Percentiles rank a stretch among this genome's conserved stretches.
Evolutionary conservation across 768 basidiomycete genomes (phyloP).

Genomic region (Hygrocybe coccinea): DNA sequence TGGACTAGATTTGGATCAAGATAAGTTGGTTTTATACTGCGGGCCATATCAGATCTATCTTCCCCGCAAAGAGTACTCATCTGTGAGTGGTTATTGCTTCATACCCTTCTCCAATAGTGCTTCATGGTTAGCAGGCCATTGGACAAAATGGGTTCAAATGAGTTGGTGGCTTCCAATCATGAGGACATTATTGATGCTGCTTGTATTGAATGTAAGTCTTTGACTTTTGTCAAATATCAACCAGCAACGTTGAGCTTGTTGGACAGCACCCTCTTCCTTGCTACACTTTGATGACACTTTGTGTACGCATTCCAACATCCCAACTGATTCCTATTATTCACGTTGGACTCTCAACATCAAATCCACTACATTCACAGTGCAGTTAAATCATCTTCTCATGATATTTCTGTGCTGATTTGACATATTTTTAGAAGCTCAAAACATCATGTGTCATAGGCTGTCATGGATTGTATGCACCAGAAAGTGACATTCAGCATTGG

Average conservation of each 20-base stretch:
- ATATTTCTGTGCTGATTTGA: not conserved
- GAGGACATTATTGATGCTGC: not conserved
- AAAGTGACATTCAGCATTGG: not conserved
- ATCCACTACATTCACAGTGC: not conserved
- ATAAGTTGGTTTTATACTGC: no score
- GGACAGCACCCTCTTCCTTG: no score
- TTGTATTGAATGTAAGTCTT: no score
- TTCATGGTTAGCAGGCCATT: no score
- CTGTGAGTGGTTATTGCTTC: not conserved
- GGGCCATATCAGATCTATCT: not conserved
- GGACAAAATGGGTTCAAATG: no score
- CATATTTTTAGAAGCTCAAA: no score
- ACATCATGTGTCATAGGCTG: no score
- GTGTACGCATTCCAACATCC: not conserved
- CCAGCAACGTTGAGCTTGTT: no score
- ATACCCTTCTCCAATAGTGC: no score
- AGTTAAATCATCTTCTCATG: not conserved
- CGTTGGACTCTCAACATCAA: not conserved
- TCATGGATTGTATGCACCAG: no score
- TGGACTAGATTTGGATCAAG: no score
- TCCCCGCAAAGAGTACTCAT: not conserved
- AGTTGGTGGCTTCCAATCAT: not conserved
- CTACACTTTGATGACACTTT: not conserved
- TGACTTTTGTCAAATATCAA: no score
- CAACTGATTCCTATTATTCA: not conserved